phyloP scores from a whole-genome alignment of 495 filamentous ascomycete species.

The Talaromyces stipitatus region DNA sequence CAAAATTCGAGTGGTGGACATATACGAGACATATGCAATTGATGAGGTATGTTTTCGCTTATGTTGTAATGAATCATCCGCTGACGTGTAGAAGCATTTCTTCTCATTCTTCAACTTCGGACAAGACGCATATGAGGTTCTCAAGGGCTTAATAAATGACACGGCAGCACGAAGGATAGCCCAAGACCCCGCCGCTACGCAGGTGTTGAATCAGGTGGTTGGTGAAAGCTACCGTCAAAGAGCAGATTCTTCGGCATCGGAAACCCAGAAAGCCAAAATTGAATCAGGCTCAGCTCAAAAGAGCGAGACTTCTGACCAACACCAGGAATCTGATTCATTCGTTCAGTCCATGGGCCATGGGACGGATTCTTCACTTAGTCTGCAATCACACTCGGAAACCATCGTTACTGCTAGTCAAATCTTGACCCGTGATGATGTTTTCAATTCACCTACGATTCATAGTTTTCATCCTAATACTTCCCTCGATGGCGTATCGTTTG shows the following conservation, averaged over 20 bases:
- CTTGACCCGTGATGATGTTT: conserved; percentile 76
- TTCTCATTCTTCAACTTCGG: conserved; percentile 91
- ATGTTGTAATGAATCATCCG: background rate
- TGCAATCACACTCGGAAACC: conserved; percentile 68
- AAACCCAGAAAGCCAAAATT: conserved; percentile 34
- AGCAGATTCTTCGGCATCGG: conserved; percentile 8
- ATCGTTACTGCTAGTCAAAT: conserved; percentile 84
- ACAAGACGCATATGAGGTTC: conserved; percentile 72
- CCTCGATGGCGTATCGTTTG: conserved; percentile 5
- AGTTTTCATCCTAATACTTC: conserved; percentile 13
- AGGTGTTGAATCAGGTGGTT: conserved; percentile 22
- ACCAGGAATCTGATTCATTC: conserved; percentile 66
- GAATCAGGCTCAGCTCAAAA: conserved; percentile 37
- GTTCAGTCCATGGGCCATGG: conserved; percentile 63
- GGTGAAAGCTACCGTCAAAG: conserved; percentile 16
- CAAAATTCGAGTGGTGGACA: conserved; percentile 87
- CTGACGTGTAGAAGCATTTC: conserved; percentile 64
- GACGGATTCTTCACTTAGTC: conserved; percentile 58
- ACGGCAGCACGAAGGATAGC: conserved; percentile 44
- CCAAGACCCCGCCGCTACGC: conserved; percentile 9
- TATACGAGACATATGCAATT: conserved; percentile 86
- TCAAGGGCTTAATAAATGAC: conserved; percentile 68
- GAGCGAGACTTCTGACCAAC: conserved; percentile 46
- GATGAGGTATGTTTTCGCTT: conserved; percentile 63
- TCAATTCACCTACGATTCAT: conserved; percentile 73